Percentiles rank a stretch among this genome's conserved stretches.
phyloP scores from a whole-genome alignment of 306 rosid species.

The Dicorynia guianensis region DNA sequence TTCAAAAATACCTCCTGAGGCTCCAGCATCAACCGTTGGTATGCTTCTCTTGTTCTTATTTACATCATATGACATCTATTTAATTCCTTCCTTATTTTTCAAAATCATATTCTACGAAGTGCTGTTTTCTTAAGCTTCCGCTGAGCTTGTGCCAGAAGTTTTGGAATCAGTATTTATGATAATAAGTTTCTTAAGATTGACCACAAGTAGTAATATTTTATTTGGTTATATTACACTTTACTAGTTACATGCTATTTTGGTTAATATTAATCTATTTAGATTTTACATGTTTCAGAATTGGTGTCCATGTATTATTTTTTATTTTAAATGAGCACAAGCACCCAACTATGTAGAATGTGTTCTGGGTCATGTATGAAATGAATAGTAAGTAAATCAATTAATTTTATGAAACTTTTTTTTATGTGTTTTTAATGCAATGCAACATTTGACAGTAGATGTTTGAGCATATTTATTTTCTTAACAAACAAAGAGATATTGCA shows the following conservation, averaged over 20 bases:
- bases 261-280: not conserved
- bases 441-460: not conserved
- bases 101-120: not conserved
- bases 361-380: not conserved
- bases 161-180: not conserved
- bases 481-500: not conserved
- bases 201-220: not conserved
- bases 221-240: not conserved
- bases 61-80: not conserved
- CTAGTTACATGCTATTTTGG: not conserved
- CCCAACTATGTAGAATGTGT: not conserved
- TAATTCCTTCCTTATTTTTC: not conserved
- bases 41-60: conserved; percentile 9
- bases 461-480: not conserved
- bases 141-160: not conserved
- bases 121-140: not conserved
- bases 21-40: conserved; percentile 51
- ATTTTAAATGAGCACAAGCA: not conserved
- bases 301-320: not conserved
- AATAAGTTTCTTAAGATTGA: not conserved
- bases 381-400: not conserved
- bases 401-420: not conserved
- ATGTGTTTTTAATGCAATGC: not conserved
- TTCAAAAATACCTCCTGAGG: conserved; percentile 76
- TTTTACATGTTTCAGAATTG: not conserved